These are phyloP conservation scores for Aegilops speltoides DNA, from an alignment of 176 grass and related monocot genomes.

Conservation along the genomic window DNA sequence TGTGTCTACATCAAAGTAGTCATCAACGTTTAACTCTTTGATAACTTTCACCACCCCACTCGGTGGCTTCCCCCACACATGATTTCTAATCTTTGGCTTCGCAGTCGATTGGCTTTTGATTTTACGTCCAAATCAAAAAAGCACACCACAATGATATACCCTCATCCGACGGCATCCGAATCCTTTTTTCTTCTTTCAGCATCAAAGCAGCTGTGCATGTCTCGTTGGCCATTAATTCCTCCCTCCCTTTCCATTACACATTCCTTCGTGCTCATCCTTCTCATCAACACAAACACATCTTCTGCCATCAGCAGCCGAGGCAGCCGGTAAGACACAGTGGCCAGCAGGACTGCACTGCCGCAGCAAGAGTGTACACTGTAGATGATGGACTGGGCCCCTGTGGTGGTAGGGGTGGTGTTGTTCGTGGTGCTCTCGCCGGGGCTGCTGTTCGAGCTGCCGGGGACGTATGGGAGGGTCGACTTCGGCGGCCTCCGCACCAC, in stretches of 20 bases:
- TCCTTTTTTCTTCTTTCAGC: background rate
- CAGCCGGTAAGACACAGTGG: background rate
- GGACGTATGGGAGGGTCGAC: conserved; percentile 48
- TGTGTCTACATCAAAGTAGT: no score
- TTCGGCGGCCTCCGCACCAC: conserved; percentile 61
- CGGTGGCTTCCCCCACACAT: no score
- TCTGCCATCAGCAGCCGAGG: no score
- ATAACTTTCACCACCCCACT: no score
- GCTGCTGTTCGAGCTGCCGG: conserved; percentile 67
- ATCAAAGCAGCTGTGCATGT: background rate
- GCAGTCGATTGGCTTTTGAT: no score
- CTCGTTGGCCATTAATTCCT: background rate
- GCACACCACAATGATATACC: conserved; percentile 4
- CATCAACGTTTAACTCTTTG: no score
- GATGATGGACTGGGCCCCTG: conserved; percentile 76
- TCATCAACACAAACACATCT: background rate
- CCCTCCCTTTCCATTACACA: background rate
- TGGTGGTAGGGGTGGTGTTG: conserved; percentile 66
- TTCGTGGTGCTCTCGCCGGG: conserved; percentile 78
- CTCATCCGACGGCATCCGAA: background rate
- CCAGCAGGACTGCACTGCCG: background rate
- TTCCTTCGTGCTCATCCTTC: background rate
- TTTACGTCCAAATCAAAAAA: background rate
- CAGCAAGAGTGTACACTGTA: no score
- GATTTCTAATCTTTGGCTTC: no score